Percentiles rank a stretch among this genome's conserved stretches.
phyloP scores from a whole-genome alignment of 2,329 filamentous ascomycete genomes.

The Phaeosphaeriaceae sp. region DNA sequence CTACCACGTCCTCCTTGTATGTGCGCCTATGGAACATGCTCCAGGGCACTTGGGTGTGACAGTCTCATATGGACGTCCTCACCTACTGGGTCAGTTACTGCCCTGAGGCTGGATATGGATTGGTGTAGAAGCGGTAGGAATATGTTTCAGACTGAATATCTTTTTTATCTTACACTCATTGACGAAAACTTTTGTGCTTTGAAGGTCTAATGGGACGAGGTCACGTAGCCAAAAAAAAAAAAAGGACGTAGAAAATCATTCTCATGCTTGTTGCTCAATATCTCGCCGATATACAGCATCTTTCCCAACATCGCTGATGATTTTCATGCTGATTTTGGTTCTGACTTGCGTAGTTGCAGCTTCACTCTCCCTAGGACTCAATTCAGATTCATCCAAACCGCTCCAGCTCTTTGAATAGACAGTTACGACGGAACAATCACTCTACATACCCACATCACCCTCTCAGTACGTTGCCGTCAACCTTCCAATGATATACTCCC shows the following conservation, averaged over 20 bases:
- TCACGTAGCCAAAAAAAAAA: neutral
- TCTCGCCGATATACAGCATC: neutral
- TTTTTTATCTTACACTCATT: constrained; percentile 1
- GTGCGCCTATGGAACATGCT: neutral
- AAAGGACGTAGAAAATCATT: neutral
- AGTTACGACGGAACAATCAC: no score
- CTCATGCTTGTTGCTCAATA: neutral
- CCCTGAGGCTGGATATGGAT: neutral
- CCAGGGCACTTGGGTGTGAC: neutral
- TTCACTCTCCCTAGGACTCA: no score
- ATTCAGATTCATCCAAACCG: no score
- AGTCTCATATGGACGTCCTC: neutral
- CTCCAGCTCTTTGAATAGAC: no score
- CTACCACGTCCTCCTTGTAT: neutral
- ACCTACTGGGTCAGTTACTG: neutral
- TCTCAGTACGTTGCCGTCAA: constrained; percentile 72
- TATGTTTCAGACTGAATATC: constrained; percentile 1
- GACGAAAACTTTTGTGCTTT: neutral
- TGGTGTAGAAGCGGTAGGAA: neutral
- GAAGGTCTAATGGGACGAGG: neutral
- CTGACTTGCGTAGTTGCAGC: no score
- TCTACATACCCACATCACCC: no score
- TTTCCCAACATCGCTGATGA: neutral
- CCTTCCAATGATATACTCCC: constrained; percentile 81
- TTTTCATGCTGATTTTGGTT: no score